phyloP scores from a whole-genome alignment of 1,284 basidiomycete genomes.

The Schizophyllum amplum region DNA sequence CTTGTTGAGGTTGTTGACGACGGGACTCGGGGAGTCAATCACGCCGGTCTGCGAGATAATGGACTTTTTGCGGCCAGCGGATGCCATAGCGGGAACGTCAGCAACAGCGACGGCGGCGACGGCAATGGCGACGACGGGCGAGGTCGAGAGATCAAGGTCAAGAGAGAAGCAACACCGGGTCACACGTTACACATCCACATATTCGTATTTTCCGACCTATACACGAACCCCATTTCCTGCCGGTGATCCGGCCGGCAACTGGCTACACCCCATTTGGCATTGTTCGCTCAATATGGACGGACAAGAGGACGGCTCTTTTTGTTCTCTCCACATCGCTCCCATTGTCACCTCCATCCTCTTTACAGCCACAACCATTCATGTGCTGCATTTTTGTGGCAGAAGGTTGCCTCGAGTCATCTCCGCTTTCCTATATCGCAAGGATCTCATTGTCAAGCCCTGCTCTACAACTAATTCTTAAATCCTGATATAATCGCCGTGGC shows the following conservation, averaged over 20 bases:
- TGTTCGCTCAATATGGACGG: neutral
- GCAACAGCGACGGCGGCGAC: constrained; percentile 14
- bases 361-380: neutral
- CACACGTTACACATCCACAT: neutral
- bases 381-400: neutral
- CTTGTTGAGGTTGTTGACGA: constrained; percentile 80
- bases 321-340: neutral
- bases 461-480: neutral
- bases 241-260: neutral
- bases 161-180: neutral
- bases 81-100: constrained; percentile 35
- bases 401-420: neutral
- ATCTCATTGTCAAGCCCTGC: neutral
- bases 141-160: neutral
- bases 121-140: neutral
- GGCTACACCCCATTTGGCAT: neutral
- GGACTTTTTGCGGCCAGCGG: constrained; percentile 75
- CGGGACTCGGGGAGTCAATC: constrained; percentile 63
- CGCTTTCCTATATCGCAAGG: neutral
- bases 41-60: constrained; percentile 52
- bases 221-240: neutral
- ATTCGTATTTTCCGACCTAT: neutral
- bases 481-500: neutral
- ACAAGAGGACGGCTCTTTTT: neutral
- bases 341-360: neutral